phyloP scores from a whole-genome alignment of 805 yeast species.

The Teunomyces stri region DNA sequence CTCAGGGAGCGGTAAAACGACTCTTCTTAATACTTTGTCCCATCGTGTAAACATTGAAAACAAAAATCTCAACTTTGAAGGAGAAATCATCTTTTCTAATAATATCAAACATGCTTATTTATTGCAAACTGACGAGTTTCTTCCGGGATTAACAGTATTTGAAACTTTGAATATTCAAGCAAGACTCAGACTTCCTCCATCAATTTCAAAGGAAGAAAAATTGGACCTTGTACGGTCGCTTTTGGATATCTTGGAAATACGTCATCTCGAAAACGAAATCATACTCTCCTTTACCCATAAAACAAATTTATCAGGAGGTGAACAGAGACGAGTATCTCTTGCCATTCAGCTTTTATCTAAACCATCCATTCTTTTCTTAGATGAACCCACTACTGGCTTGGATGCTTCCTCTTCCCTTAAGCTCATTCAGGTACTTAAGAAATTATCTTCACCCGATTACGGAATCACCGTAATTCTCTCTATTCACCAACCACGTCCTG shows the following conservation, averaged over 20 bases:
- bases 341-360: conserved; percentile 23
- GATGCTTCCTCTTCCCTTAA: conserved; percentile 24
- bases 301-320: conserved; percentile 25
- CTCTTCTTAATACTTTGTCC: conserved; percentile 23
- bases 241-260: conserved; percentile 18
- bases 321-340: conserved; percentile 22
- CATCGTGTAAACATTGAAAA: conserved; percentile 17
- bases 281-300: conserved; percentile 19
- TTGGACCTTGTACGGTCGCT: conserved; percentile 13
- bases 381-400: conserved; percentile 29
- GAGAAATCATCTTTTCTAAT: conserved; percentile 16
- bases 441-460: conserved; percentile 19
- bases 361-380: conserved; percentile 23
- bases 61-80: conserved; percentile 15
- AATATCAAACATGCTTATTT: conserved; percentile 21
- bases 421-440: conserved; percentile 18
- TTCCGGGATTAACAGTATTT: conserved; percentile 22
- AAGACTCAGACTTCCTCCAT: conserved; percentile 18
- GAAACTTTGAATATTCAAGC: conserved; percentile 25
- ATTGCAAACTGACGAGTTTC: conserved; percentile 21
- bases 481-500: conserved; percentile 27
- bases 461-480: conserved; percentile 23
- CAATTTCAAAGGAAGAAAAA: conserved; percentile 11
- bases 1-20: conserved; percentile 27
- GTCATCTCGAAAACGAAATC: conserved; percentile 14